These are phyloP conservation scores for Candida lessepsii DNA, from an alignment of 805 yeast genomes.

Conservation along the genomic window DNA sequence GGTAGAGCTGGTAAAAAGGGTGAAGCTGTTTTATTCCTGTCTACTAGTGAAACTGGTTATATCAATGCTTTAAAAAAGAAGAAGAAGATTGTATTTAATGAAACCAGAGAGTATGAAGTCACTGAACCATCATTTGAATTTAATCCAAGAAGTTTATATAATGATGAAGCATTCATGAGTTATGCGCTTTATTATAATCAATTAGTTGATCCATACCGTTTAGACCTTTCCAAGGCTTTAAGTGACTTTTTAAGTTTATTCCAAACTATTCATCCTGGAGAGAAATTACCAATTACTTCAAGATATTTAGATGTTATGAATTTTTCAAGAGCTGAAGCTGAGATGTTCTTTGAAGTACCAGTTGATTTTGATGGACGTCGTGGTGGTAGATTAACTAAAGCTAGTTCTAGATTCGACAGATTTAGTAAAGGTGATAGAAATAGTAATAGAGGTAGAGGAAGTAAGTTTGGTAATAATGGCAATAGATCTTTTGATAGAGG, in stretches of 20 bases:
- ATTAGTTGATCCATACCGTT: slow-evolving; percentile 20
- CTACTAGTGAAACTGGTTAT: slow-evolving; percentile 58
- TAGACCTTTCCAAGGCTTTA: slow-evolving; percentile 10
- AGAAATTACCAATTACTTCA: slow-evolving; percentile 9
- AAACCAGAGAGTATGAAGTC: slow-evolving; percentile 39
- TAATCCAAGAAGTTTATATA: slow-evolving; percentile 11
- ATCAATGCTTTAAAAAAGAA: slow-evolving; percentile 44
- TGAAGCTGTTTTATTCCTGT: slow-evolving; percentile 58
- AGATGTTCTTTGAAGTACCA: slow-evolving; percentile 12
- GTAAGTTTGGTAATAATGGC: not conserved
- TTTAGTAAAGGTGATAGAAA: slow-evolving; percentile 5
- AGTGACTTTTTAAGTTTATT: slow-evolving; percentile 10
- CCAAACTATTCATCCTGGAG: slow-evolving; percentile 8
- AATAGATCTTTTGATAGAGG: not conserved
- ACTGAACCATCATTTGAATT: slow-evolving; percentile 28
- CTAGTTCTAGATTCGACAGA: slow-evolving; percentile 13
- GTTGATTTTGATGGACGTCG: slow-evolving; percentile 6
- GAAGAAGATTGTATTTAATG: slow-evolving; percentile 55
- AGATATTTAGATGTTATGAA: slow-evolving; percentile 7
- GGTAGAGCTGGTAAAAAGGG: slow-evolving; percentile 90
- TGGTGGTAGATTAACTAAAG: slow-evolving; percentile 5
- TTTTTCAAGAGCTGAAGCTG: slow-evolving; percentile 12
- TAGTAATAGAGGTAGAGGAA: slow-evolving; percentile 10
- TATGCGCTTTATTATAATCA: slow-evolving; percentile 26
- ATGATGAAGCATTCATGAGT: slow-evolving; percentile 11